Conservation (phyloP, 2,329 filamentous ascomycete species). For the Exophiala aquamarina region DNA sequence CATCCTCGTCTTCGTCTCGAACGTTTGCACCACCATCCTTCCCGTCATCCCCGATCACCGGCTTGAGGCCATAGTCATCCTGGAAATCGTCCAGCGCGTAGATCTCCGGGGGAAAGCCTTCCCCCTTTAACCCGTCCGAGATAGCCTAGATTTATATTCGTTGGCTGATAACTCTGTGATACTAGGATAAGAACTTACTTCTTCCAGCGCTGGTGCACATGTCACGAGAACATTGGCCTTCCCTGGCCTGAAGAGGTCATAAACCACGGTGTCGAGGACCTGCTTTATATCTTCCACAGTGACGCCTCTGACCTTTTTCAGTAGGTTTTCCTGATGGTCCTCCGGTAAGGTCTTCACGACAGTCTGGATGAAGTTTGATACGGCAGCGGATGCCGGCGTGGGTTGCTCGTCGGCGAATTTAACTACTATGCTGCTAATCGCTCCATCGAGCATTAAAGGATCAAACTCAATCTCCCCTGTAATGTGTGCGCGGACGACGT, state of each 20-base stretch:
- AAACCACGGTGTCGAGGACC: constrained; percentile 71
- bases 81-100: constrained; percentile 77
- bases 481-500: constrained; percentile 72
- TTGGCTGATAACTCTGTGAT: constrained; percentile 23
- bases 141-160: constrained; percentile 58
- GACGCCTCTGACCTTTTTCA: constrained; percentile 75
- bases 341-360: constrained; percentile 74
- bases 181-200: constrained; percentile 59
- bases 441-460: constrained; percentile 79
- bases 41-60: constrained; percentile 57
- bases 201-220: constrained; percentile 79
- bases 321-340: constrained; percentile 74
- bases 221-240: constrained; percentile 85
- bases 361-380: constrained; percentile 77
- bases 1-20: constrained; percentile 47
- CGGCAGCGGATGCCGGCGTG: constrained; percentile 78
- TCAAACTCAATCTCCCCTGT: constrained; percentile 73
- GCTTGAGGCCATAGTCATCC: constrained; percentile 82
- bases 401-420: constrained; percentile 83
- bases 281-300: constrained; percentile 72
- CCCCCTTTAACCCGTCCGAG: constrained; percentile 68
- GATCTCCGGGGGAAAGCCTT: constrained; percentile 76
- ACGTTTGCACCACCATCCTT: constrained; percentile 56
- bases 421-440: constrained; percentile 85
- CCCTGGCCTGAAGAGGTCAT: constrained; percentile 77